phyloP scores from a whole-genome alignment of 1,284 basidiomycete species.

The Austroboletus sp. region DNA sequence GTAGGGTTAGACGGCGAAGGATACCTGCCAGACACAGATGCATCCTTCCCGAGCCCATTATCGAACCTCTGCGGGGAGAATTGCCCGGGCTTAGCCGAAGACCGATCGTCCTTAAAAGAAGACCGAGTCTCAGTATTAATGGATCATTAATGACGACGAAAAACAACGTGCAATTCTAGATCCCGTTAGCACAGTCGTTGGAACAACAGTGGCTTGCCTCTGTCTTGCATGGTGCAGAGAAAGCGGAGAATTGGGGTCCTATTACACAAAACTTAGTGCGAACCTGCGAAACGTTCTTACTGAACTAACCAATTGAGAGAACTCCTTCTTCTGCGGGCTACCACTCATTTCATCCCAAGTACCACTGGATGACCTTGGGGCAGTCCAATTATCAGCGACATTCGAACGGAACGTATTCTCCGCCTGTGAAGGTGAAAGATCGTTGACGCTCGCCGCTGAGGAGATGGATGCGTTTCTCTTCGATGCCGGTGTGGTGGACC shows the following conservation, averaged over 20 bases:
- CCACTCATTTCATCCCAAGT: slow-evolving; percentile 57
- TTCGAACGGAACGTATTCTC: slow-evolving; percentile 45
- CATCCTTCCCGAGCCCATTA: slow-evolving; percentile 39
- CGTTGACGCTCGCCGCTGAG: slow-evolving; percentile 49
- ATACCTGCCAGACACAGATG: slow-evolving; percentile 37
- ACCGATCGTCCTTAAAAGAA: slow-evolving; percentile 44
- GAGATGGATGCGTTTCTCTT: slow-evolving; percentile 59
- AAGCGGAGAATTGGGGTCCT: slow-evolving; percentile 36
- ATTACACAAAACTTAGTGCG: slow-evolving; percentile 11
- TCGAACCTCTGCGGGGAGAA: slow-evolving; percentile 54
- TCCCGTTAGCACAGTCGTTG: slow-evolving; percentile 36
- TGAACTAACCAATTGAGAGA: slow-evolving; percentile 40
- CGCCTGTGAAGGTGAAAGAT: slow-evolving; percentile 42
- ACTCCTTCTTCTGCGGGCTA: slow-evolving; percentile 46
- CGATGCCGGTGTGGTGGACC: slow-evolving; percentile 41
- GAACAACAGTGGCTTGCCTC: slow-evolving; percentile 42
- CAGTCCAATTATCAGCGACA: slow-evolving; percentile 49
- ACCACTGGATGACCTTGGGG: slow-evolving; percentile 46
- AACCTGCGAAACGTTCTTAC: slow-evolving; percentile 5
- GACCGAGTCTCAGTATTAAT: slow-evolving; percentile 14
- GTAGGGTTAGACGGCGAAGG: slow-evolving; percentile 41
- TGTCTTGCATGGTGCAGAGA: slow-evolving; percentile 44
- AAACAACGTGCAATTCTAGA: slow-evolving; percentile 38
- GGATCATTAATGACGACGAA: slow-evolving; percentile 6
- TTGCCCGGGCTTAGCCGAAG: slow-evolving; percentile 41